These are phyloP conservation scores for Penicillium coprophilum DNA, from an alignment of 495 filamentous ascomycete genomes.

Conservation along the genomic window DNA sequence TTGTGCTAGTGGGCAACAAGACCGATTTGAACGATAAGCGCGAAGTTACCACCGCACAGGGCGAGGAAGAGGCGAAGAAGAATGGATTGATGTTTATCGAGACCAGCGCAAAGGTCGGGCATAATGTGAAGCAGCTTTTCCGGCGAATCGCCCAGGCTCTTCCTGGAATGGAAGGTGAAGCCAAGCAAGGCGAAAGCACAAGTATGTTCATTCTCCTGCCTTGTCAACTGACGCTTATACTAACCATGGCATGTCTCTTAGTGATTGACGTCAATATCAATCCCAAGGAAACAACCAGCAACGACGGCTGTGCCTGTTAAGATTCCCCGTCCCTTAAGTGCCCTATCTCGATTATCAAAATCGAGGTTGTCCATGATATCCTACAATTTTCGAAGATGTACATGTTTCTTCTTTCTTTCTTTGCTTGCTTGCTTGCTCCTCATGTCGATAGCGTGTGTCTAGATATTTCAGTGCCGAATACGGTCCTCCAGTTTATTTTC, in stretches of 20 bases:
- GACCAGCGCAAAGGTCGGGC: constrained; percentile 95
- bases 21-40: constrained; percentile 97
- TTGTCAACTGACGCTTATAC: constrained; percentile 8
- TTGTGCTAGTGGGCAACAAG: constrained; percentile 98
- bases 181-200: constrained; percentile 62
- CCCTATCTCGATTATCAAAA: constrained; percentile 30
- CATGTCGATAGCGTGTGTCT: constrained; percentile 34
- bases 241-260: constrained; percentile 34
- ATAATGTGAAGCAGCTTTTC: constrained; percentile 97
- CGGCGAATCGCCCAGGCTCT: constrained; percentile 95
- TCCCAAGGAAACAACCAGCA: constrained; percentile 62
- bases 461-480: constrained; percentile 26
- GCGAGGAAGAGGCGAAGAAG: constrained; percentile 98
- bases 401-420: constrained; percentile 36
- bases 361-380: constrained; percentile 45
- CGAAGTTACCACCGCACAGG: constrained; percentile 90
- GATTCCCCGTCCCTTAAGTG: constrained; percentile 16
- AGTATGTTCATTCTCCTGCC: constrained; percentile 44
- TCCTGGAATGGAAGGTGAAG: constrained; percentile 93
- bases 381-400: constrained; percentile 43
- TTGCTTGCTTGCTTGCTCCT: constrained; percentile 22
- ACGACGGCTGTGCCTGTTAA: constrained; percentile 84
- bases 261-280: constrained; percentile 97
- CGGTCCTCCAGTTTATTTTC: constrained; percentile 19
- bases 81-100: constrained; percentile 97